Conservation (phyloP, 345 rosid species). For the Hibiscus tridactylites region DNA sequence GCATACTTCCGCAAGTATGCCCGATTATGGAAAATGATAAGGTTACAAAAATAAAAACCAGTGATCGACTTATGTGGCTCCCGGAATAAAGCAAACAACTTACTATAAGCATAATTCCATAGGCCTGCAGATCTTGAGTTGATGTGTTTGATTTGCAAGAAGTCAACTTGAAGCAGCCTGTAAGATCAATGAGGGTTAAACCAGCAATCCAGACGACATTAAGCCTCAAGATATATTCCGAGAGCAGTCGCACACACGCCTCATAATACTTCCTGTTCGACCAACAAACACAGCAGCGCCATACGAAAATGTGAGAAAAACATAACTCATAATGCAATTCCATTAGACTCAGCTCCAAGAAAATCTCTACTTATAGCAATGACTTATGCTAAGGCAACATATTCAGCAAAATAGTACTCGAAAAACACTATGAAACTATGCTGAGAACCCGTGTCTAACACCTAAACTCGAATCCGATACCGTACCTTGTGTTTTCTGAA, state of each 20-base stretch:
- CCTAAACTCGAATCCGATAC: too few relatives aligned
- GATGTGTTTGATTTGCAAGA: slow-evolving; percentile 57
- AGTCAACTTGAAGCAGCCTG: slow-evolving; percentile 81
- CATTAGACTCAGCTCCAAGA: background rate
- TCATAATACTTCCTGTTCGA: slow-evolving; percentile 43
- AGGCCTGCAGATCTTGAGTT: slow-evolving; percentile 70
- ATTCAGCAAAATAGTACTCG: too few relatives aligned
- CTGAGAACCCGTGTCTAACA: too few relatives aligned
- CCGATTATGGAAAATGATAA: too few relatives aligned
- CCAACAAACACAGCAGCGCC: slow-evolving; percentile 4
- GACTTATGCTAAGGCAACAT: too few relatives aligned
- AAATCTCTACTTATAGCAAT: background rate
- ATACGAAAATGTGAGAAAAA: background rate
- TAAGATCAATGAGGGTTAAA: slow-evolving; percentile 23
- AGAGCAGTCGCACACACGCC: slow-evolving; percentile 37
- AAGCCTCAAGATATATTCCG: background rate
- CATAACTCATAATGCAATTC: background rate
- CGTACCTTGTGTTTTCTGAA: slow-evolving; percentile 52
- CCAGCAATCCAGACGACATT: background rate
- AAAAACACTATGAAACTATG: too few relatives aligned
- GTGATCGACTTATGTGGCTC: background rate
- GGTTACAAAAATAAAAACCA: too few relatives aligned
- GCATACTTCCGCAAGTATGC: background rate
- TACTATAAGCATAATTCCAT: slow-evolving; percentile 80
- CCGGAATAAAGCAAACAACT: slow-evolving; percentile 18